Base-by-base conservation (phyloP, 2,329 filamentous ascomycete genomes). In the Celoporthe dispersa region DNA sequence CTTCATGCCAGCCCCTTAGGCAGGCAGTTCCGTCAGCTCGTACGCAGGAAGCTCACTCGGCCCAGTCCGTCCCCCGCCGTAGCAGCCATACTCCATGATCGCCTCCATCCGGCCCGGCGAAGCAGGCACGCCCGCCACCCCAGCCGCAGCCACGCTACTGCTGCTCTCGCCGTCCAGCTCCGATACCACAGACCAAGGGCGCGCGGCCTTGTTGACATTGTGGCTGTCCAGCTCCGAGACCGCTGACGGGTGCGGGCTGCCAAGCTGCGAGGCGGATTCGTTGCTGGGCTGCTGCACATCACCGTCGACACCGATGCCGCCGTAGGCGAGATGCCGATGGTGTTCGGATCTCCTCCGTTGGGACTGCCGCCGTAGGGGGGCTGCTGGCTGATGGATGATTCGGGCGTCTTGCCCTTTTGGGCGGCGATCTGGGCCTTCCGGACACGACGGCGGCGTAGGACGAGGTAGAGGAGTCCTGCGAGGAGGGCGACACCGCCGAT, bases 181-280 rank as follows among this genome's bases (percentile, higher is more conserved):
- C 37, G 69, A 72, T 7, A 73, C 70, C 61, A 70, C n/a, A 9
- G 74, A 75, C 74, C 75, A 75, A 14, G 74, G 75, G 11, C 72
- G 60, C n/a, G 73, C 73, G 0, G 70, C 71, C 22, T 19, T 57
- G 25, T 65, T 70, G 1, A 69, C 66, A 5, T 73, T 19, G 14
- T 65, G 68, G 2, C 70, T 67, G 2, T 73, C 73, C n/a, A 76
- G 66, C 67, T 75, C 75, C 19, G 71, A 74, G 1, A 73, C 22
- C 1, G 61, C 64, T 2, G 33, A 51, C 55, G 67, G 65, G 28
- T 62, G 19, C 19, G 61, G 57, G 39, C 37, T 48, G 66, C 67
- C 2, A 51, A 66, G 48, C 51, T 22, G 48, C 9, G 64, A 68
- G 66, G 48, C 44, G 41, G 44, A 48, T 22, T 66, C 53, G 65